phyloP scores from a whole-genome alignment of 225 moss, liverwort and hornwort species.

The Sphagnum tenellum region DNA sequence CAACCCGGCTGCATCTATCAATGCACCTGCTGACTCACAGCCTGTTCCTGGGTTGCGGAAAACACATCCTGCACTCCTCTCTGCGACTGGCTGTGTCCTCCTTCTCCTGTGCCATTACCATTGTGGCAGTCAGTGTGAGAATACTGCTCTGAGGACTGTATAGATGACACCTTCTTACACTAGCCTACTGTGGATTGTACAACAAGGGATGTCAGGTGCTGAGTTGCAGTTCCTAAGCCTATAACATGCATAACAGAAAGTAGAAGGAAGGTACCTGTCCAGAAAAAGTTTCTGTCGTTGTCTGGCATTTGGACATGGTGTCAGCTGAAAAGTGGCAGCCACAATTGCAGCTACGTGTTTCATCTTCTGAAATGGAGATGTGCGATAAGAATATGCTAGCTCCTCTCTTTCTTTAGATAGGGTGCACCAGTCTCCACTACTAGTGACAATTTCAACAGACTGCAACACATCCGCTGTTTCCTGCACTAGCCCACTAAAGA shows the following conservation, averaged over 20 bases:
- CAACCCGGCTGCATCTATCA: constrained; percentile 77
- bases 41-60: constrained; percentile 77
- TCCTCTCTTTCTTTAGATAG: constrained; percentile 39
- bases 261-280: constrained; percentile 38
- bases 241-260: neutral
- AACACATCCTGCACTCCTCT: constrained; percentile 76
- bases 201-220: too few relatives aligned
- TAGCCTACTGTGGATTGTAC: too few relatives aligned
- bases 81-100: constrained; percentile 67
- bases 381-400: constrained; percentile 58
- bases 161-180: neutral
- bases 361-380: constrained; percentile 78
- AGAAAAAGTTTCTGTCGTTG: constrained; percentile 45
- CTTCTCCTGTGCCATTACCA: constrained; percentile 37
- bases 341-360: constrained; percentile 40
- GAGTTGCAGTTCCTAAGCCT: too few relatives aligned
- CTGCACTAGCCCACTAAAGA: constrained; percentile 20
- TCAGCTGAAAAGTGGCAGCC: constrained; percentile 67
- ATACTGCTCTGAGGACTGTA: neutral
- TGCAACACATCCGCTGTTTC: constrained; percentile 66
- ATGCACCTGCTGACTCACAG: constrained; percentile 62
- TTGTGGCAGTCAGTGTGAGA: neutral
- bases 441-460: constrained; percentile 61
- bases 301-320: constrained; percentile 36
- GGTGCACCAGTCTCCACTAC: constrained; percentile 35